Conservation (phyloP, 192 early-diverging fungal species). For the Geosiphon pyriformis region DNA sequence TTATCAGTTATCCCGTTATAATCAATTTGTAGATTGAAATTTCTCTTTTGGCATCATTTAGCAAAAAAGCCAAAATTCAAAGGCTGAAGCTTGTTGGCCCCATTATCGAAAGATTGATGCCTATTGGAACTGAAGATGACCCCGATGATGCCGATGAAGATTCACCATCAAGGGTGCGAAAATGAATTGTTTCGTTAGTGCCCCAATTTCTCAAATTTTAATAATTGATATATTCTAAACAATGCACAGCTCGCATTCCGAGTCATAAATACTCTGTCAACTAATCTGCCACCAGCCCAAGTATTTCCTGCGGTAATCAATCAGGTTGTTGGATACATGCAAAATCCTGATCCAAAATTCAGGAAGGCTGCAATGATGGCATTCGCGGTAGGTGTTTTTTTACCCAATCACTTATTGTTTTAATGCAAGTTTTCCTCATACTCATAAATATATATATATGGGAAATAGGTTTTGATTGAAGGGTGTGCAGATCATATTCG, state of each 20-base stretch:
- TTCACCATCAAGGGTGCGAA: slow-evolving; percentile 63
- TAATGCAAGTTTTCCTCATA: no score
- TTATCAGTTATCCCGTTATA: no score
- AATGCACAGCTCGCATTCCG: slow-evolving; percentile 42
- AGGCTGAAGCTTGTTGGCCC: slow-evolving; percentile 77
- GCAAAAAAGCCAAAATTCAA: slow-evolving; percentile 77
- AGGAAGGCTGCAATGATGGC: slow-evolving; percentile 87
- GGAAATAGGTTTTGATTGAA: slow-evolving; percentile 59
- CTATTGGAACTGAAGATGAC: slow-evolving; percentile 78
- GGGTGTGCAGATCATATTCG: slow-evolving; percentile 83
- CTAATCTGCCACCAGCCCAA: slow-evolving; percentile 79
- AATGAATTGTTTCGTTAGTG: slow-evolving; percentile 1
- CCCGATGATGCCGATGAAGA: slow-evolving; percentile 79
- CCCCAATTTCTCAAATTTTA: no score
- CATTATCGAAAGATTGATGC: slow-evolving; percentile 74
- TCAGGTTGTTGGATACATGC: slow-evolving; percentile 72
- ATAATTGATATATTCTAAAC: no score
- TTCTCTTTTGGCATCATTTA: no score
- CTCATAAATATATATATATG: neutral
- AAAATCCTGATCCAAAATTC: slow-evolving; percentile 63
- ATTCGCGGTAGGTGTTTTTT: slow-evolving; percentile 48
- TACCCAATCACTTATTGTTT: slow-evolving; percentile 10
- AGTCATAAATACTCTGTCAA: slow-evolving; percentile 73
- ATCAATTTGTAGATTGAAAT: no score
- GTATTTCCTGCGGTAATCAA: slow-evolving; percentile 78